phyloP scores from a whole-genome alignment of 73 alveolate genomes.

The Paramecium bursaria region DNA sequence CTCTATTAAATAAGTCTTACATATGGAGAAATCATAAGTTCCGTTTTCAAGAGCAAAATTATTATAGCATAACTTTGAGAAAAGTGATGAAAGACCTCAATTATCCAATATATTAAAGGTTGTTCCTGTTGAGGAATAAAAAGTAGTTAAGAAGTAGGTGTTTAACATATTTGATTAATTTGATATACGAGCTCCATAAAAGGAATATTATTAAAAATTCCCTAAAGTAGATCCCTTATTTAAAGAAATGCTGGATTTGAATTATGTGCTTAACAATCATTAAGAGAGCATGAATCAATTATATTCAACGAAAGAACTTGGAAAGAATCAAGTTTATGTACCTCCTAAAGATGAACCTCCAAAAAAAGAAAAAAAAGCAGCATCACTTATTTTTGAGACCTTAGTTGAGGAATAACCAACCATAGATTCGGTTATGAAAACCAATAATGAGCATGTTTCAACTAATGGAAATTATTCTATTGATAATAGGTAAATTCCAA shows the following conservation, averaged over 20 bases:
- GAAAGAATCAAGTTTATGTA: constrained; percentile 3
- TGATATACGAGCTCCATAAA: constrained; percentile 66
- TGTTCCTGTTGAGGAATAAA: constrained; percentile 20
- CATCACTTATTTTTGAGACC: too few relatives aligned
- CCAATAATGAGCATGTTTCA: too few relatives aligned
- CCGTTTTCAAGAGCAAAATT: constrained; percentile 54
- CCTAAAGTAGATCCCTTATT: constrained; percentile 64
- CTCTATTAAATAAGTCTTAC: constrained; percentile 25
- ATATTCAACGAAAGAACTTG: constrained; percentile 26
- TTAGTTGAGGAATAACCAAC: too few relatives aligned
- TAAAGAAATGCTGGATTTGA: constrained; percentile 68
- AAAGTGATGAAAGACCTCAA: constrained; percentile 35
- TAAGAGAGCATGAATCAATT: constrained; percentile 65
- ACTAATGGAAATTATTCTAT: too few relatives aligned
- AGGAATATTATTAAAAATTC: constrained; percentile 68
- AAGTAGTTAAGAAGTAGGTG: constrained; percentile 39
- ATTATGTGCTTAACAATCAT: constrained; percentile 58
- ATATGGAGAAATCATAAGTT: constrained; percentile 42
- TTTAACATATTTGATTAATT: constrained; percentile 58
- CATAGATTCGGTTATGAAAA: too few relatives aligned
- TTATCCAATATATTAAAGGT: constrained; percentile 10
- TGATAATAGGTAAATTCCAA: too few relatives aligned
- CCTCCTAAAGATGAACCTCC: constrained; percentile 29
- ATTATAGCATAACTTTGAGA: constrained; percentile 49
- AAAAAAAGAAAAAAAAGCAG: neutral